Evolutionary conservation across 257 asterid genomes (phyloP), one percentile per base, ranked within the genome.

Genomic region (Nicotiana benthamiana): DNA sequence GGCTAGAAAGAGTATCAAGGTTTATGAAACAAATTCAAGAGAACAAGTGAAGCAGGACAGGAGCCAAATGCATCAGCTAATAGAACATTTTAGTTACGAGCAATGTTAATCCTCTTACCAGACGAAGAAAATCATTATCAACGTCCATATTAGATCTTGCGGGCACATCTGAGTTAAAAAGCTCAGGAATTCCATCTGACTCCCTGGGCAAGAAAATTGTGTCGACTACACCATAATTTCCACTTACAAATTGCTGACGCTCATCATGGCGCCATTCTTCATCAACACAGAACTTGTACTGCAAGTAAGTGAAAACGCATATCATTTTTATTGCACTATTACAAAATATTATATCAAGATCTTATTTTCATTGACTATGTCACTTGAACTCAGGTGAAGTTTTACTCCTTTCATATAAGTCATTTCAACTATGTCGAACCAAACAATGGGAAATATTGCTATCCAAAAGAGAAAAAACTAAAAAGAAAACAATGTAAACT

Each of bases 191-290:
- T 40, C 82, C 43, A 72, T 88, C 95, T 64, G 95, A 77, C 81
- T 92, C 95, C 77, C 89, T 82, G 80, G 89, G 84, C 84, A 92
- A 86, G 90, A 88, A 84, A 83, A 92, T 85, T 57, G 97, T 91
- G 89, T 92, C 91, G 84, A 90, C 95, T 70, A 87, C 89, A 72
- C 97, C 97, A 84, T 86, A 89, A 82, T 86, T 91, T 81, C 94
- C 91, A 20, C 83, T 89, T 80, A 89, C 89, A 83, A 84, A 87
- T 20, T 91, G 93, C 84, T 89, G 95, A 75, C 84, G 89, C 87
- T 92, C 97, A 81, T 92, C 97, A 68, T 92, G 94, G 77, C 89
- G 85, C 97, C 97, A 92, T 87, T 91, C 95, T 65, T 91, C 97
- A 86, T 92, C 97, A 83, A 92, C 95, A 80, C 87, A 86, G 84